Evolutionary conservation across 225 moss, liverwort and hornwort genomes (phyloP).

Genomic region (Lunularia cruciata): DNA sequence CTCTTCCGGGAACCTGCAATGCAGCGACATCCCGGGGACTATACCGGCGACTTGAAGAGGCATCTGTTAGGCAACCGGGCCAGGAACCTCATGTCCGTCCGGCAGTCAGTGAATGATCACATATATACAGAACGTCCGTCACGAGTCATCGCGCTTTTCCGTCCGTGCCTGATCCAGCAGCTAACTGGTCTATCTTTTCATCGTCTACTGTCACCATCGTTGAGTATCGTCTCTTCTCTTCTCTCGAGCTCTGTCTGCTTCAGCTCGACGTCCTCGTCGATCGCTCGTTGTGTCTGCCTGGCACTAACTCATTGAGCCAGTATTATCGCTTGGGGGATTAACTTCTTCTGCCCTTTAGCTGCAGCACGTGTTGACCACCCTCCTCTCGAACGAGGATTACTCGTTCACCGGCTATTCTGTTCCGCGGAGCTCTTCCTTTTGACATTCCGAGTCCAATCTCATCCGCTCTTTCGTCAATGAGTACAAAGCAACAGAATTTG

Average conservation of each 20-base stretch:
- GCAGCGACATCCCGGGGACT: no score
- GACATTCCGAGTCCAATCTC: background rate
- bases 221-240: background rate
- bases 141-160: no score
- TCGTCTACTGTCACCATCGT: background rate
- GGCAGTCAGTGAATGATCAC: no score
- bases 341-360: background rate
- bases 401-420: background rate
- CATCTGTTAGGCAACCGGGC: no score
- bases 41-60: no score
- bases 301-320: background rate
- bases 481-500: background rate
- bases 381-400: background rate
- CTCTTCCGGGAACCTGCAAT: no score
- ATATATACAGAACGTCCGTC: no score
- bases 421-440: background rate
- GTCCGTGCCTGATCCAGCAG: background rate
- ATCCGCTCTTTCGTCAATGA: background rate
- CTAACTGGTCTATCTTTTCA: background rate
- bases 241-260: background rate
- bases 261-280: background rate
- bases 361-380: conserved; percentile 1
- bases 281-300: background rate
- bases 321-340: background rate
- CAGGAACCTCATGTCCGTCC: no score